These are phyloP conservation scores for Sugiyamaella americana DNA, from an alignment of 805 yeast genomes.

Conservation along the genomic window DNA sequence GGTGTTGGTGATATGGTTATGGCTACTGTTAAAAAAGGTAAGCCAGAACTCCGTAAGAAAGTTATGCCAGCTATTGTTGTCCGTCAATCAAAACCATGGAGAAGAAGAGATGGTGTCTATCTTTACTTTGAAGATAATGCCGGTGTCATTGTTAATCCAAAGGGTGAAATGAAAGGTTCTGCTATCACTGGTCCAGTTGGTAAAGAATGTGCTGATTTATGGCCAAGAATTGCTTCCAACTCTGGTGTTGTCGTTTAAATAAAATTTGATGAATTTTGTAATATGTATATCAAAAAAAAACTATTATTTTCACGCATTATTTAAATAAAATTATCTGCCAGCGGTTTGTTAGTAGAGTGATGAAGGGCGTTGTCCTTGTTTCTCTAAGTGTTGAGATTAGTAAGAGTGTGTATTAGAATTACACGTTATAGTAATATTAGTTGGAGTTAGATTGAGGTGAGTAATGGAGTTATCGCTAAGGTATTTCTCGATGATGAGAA, in stretches of 20 bases:
- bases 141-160: slow-evolving; percentile 99
- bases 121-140: slow-evolving; percentile 99
- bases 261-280: background rate
- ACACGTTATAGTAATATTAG: too few relatives aligned
- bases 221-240: slow-evolving; percentile 99
- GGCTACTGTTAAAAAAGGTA: slow-evolving; percentile 99
- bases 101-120: slow-evolving; percentile 99
- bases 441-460: too few relatives aligned
- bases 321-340: too few relatives aligned
- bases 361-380: too few relatives aligned
- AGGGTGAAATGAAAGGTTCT: slow-evolving; percentile 99
- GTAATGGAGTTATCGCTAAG: too few relatives aligned
- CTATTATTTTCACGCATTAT: too few relatives aligned
- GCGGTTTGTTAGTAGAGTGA: too few relatives aligned
- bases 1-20: slow-evolving; percentile 86
- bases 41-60: slow-evolving; percentile 99
- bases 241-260: slow-evolving; percentile 99
- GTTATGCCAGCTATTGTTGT: slow-evolving; percentile 99
- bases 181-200: slow-evolving; percentile 99
- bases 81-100: slow-evolving; percentile 99
- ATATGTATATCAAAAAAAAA: background rate
- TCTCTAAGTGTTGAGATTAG: too few relatives aligned
- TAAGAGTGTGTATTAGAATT: too few relatives aligned
- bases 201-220: slow-evolving; percentile 99
- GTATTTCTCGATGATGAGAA: too few relatives aligned